phyloP scores from a whole-genome alignment of 768 basidiomycete genomes.

The Galerina marginata region DNA sequence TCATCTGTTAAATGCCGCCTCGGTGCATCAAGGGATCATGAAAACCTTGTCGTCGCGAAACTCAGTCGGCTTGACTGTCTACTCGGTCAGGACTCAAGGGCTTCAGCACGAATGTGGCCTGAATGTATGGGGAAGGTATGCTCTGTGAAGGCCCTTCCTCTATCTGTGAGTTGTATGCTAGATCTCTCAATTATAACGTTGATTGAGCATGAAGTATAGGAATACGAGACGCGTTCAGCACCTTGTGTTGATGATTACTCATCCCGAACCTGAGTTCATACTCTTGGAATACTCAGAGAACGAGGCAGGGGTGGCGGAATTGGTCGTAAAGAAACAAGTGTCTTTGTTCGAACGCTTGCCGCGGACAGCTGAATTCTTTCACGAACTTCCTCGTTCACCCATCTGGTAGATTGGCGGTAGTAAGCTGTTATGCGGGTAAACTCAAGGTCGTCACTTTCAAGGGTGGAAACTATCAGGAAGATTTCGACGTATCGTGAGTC shows the following conservation, averaged over 20 bases:
- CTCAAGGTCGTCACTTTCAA: slow-evolving; percentile 67
- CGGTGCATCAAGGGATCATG: slow-evolving; percentile 48
- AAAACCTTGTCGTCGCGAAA: slow-evolving; percentile 75
- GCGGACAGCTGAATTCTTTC: slow-evolving; percentile 75
- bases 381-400: slow-evolving; percentile 72
- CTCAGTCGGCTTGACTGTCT: slow-evolving; percentile 70
- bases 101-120: slow-evolving; percentile 61
- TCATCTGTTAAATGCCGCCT: slow-evolving; percentile 73
- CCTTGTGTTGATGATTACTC: slow-evolving; percentile 72
- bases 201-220: slow-evolving; percentile 15
- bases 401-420: slow-evolving; percentile 62
- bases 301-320: slow-evolving; percentile 34
- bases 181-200: slow-evolving; percentile 12
- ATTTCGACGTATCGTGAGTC: slow-evolving; percentile 71
- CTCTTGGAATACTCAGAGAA: slow-evolving; percentile 58
- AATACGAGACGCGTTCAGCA: slow-evolving; percentile 50
- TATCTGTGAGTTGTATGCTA: slow-evolving; percentile 47
- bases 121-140: slow-evolving; percentile 75
- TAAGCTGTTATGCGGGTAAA: slow-evolving; percentile 71
- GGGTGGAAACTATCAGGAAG: slow-evolving; percentile 55
- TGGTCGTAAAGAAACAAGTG: slow-evolving; percentile 50
- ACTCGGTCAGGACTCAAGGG: slow-evolving; percentile 65
- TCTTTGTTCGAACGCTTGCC: slow-evolving; percentile 60
- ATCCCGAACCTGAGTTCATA: slow-evolving; percentile 76
- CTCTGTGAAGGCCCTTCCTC: slow-evolving; percentile 58